Evolutionary conservation across 2,329 filamentous ascomycete species (phyloP), one percentile per base, ranked within the genome.

Genomic region (Acrodontium crateriforme): DNA sequence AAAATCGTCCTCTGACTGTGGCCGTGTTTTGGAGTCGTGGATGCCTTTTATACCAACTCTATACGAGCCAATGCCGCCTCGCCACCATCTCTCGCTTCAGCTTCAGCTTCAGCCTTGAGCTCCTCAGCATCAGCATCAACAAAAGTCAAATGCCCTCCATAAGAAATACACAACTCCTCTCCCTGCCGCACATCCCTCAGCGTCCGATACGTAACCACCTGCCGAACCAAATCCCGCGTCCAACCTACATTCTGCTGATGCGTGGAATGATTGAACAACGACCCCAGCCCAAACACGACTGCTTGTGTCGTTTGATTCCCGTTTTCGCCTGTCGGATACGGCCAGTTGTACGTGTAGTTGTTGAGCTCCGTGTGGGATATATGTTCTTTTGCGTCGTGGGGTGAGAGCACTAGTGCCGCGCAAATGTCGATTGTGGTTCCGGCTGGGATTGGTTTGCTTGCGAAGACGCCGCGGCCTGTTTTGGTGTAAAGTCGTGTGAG

Each of bases 321-420:
- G n/a, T 7, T 18, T 16, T 6, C 24, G 1, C 1, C 17, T 16
- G 5, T 32, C 3, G 15, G 10, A 15, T 18, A 15, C 16, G 56
- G 58, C 62, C 61, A 65, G 38, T 65, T 64, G 37, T 71, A 71
- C 16, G 65, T 70, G 39, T 71, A 71, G 42, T 71, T 62, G 42
- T 62, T 63, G 3, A 72, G 45, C 2, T 54, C 52, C 1, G 67
- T 69, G 16, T 66, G 56, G 28, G 55, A 53, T 31, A 69, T 56
- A 40, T 69, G 55, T 9, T 54, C 38, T 30, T 54, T 50, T 37
- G 65, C 68, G 37, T 70, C 65, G 23, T 50, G 40, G 1, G 54
- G 40, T 16, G 56, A 54, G 10, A 72, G 47, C 3, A 69, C 46
- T 5, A 71, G 45, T 5, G 69, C 65, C 3, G 66, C 65, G 21